Percentiles rank a stretch among this genome's conserved stretches.
Conservation (phyloP, 140 eudicot genomes). For the Senecio squalidus region DNA sequence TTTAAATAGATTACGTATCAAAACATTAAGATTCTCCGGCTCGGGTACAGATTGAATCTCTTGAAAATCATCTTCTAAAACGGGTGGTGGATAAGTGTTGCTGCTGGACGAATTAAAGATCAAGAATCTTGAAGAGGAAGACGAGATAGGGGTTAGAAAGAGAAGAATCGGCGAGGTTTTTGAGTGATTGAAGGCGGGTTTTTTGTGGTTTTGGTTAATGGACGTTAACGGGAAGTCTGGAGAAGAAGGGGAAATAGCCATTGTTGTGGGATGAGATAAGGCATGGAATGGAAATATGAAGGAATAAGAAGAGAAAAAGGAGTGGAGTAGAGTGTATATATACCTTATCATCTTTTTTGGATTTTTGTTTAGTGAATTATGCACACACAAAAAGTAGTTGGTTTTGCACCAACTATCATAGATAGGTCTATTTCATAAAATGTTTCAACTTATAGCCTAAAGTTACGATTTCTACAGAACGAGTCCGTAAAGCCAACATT, state of each 20-base stretch:
- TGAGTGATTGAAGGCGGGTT: slow-evolving; percentile 13
- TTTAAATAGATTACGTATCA: slow-evolving; percentile 39
- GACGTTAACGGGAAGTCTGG: slow-evolving; percentile 42
- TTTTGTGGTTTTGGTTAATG: slow-evolving; percentile 23
- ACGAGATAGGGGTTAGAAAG: slow-evolving; percentile 38
- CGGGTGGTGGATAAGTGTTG: slow-evolving; percentile 38
- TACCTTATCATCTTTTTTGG: slow-evolving; percentile 37
- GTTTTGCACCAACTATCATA: slow-evolving; percentile 13
- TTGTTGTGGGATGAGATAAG: slow-evolving; percentile 33
- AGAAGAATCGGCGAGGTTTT: slow-evolving; percentile 27
- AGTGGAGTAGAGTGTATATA: slow-evolving; percentile 25
- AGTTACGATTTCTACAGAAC: neutral
- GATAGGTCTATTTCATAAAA: slow-evolving; percentile 11
- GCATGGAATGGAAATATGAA: slow-evolving; percentile 18
- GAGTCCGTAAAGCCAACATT: slow-evolving; percentile 2
- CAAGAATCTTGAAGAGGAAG: slow-evolving; percentile 31
- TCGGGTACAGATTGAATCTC: slow-evolving; percentile 35
- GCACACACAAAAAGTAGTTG: slow-evolving; percentile 7
- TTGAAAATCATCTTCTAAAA: slow-evolving; percentile 40
- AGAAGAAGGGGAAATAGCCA: slow-evolving; percentile 58
- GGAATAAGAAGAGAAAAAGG: slow-evolving; percentile 23
- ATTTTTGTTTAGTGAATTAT: neutral
- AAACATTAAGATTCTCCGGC: slow-evolving; percentile 36
- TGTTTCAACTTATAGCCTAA: slow-evolving; percentile 12
- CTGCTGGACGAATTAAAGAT: slow-evolving; percentile 41